These are phyloP conservation scores for Agaricus sinodeliciosus DNA, from an alignment of 768 basidiomycete genomes.

Conservation along the genomic window DNA sequence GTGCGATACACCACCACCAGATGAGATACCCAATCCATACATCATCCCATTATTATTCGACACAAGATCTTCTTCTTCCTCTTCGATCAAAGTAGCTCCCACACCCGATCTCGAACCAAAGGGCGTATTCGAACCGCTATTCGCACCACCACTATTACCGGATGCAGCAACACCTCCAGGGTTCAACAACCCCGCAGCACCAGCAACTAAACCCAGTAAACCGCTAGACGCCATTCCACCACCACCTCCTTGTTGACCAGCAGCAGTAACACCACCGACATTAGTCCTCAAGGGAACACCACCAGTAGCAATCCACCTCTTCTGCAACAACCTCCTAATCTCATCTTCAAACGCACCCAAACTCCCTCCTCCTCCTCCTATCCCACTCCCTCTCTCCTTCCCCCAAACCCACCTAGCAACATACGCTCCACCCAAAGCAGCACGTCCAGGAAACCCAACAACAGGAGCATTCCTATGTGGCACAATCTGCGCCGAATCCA, in stretches of 20 bases:
- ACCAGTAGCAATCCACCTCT: slow-evolving; percentile 68
- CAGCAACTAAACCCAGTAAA: slow-evolving; percentile 9
- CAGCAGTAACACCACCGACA: slow-evolving; percentile 33
- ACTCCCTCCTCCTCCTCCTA: slow-evolving; percentile 25
- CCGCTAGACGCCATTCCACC: background rate
- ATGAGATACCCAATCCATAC: slow-evolving; percentile 1
- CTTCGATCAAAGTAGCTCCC: slow-evolving; percentile 47
- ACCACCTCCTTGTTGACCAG: slow-evolving; percentile 9
- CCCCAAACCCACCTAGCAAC: slow-evolving; percentile 86
- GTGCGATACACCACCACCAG: slow-evolving; percentile 12
- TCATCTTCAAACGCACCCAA: slow-evolving; percentile 76
- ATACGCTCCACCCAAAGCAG: slow-evolving; percentile 69
- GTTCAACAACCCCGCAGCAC: slow-evolving; percentile 7
- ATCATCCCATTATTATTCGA: slow-evolving; percentile 16
- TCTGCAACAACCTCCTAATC: slow-evolving; percentile 60
- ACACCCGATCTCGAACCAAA: slow-evolving; percentile 49
- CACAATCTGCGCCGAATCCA: slow-evolving; percentile 68
- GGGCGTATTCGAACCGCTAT: slow-evolving; percentile 66
- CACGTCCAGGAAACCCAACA: slow-evolving; percentile 59
- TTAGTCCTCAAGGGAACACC: slow-evolving; percentile 54
- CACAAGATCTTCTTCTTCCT: slow-evolving; percentile 67
- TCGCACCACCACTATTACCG: slow-evolving; percentile 27
- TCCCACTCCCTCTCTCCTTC: slow-evolving; percentile 36
- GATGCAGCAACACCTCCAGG: background rate
- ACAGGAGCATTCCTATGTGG: slow-evolving; percentile 74